Percentiles rank a stretch among this genome's conserved stretches.
Conservation (phyloP, 257 asterid species). For the Petrea volubilis region DNA sequence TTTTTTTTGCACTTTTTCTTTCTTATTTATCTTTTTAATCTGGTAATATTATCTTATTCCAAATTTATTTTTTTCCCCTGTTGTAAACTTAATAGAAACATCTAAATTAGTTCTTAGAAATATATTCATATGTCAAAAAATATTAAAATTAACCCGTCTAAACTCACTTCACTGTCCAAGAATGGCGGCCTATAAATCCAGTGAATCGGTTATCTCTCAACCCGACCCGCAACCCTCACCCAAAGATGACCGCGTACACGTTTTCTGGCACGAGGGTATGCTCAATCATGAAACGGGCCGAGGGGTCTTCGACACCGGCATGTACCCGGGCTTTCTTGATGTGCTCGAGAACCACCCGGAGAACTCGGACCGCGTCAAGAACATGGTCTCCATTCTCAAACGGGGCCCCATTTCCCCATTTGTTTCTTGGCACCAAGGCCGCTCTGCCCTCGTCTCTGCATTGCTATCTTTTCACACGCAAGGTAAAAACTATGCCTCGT, state of each 20-base stretch:
- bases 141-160: too few relatives aligned
- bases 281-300: slow-evolving; percentile 68
- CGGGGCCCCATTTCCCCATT: slow-evolving; percentile 81
- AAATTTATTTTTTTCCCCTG: too few relatives aligned
- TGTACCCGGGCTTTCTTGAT: slow-evolving; percentile 89
- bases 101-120: too few relatives aligned
- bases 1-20: too few relatives aligned
- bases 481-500: slow-evolving; percentile 47
- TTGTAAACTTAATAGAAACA: too few relatives aligned
- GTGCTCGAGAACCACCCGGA: slow-evolving; percentile 92
- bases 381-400: slow-evolving; percentile 77
- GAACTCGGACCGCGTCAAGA: slow-evolving; percentile 72
- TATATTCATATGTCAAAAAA: too few relatives aligned
- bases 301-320: slow-evolving; percentile 83
- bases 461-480: slow-evolving; percentile 64
- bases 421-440: slow-evolving; percentile 74
- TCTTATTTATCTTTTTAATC: too few relatives aligned
- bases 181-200: slow-evolving; percentile 19
- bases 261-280: slow-evolving; percentile 89
- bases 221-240: not conserved
- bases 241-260: slow-evolving; percentile 38
- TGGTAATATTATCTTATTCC: too few relatives aligned
- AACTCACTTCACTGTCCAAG: not conserved
- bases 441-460: slow-evolving; percentile 61
- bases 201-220: slow-evolving; percentile 4